Evolutionary conservation across 768 basidiomycete genomes (phyloP).

Genomic region (Cystobasidium ongulense): DNA sequence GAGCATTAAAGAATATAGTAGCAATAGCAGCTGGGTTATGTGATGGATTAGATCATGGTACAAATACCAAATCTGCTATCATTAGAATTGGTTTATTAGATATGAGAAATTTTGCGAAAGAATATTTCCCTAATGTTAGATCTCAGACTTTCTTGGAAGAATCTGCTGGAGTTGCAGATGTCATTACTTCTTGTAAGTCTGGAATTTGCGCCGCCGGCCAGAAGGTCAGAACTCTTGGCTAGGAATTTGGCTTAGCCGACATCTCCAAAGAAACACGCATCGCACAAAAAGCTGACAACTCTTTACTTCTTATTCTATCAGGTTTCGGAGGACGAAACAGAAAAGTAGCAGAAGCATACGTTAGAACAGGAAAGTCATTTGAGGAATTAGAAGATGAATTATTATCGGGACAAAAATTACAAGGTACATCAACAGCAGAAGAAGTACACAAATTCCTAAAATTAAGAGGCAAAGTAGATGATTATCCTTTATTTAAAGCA

Average conservation of each 20-base stretch:
- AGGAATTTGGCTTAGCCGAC: no score
- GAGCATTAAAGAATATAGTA: slow-evolving; percentile 50
- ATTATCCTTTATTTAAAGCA: slow-evolving; percentile 48
- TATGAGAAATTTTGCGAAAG: slow-evolving; percentile 48
- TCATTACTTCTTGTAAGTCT: slow-evolving; percentile 49
- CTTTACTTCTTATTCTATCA: neutral
- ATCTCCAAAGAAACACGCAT: no score
- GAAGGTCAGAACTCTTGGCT: no score
- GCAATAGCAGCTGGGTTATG: slow-evolving; percentile 50
- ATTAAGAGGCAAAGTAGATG: slow-evolving; percentile 46
- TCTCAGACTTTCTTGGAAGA: slow-evolving; percentile 49
- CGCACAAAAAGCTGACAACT: no score
- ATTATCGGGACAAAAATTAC: slow-evolving; percentile 50
- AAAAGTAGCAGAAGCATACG: slow-evolving; percentile 49
- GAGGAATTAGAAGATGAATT: slow-evolving; percentile 48
- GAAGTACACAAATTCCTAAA: slow-evolving; percentile 49
- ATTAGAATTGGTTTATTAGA: slow-evolving; percentile 51
- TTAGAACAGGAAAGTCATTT: slow-evolving; percentile 48
- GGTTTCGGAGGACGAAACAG: slow-evolving; percentile 43
- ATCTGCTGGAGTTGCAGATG: slow-evolving; percentile 49
- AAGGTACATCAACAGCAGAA: slow-evolving; percentile 48
- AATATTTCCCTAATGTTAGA: slow-evolving; percentile 49
- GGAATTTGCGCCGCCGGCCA: no score
- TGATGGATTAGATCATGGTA: slow-evolving; percentile 46
- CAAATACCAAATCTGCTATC: slow-evolving; percentile 46